Percentiles rank a stretch among this genome's conserved stretches.
These are phyloP conservation scores for Ganoderma boninense DNA, from an alignment of 1,284 basidiomycete genomes.

Conservation along the genomic window DNA sequence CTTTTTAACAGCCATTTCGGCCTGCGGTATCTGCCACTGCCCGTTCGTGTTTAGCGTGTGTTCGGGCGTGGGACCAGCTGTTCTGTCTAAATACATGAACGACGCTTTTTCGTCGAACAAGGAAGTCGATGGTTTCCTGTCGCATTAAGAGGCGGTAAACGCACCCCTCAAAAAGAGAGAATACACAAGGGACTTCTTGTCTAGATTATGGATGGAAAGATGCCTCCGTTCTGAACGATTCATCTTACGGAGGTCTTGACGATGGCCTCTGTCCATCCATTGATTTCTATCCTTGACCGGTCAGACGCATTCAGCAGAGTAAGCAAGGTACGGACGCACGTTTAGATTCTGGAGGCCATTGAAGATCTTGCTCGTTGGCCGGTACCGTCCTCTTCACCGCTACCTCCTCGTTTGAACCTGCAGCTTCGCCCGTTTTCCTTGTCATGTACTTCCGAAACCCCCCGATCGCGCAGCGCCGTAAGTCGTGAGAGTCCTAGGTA, in stretches of 20 bases:
- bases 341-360: slow-evolving; percentile 80
- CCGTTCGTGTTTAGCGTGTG: too few species aligned
- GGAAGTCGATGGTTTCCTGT: too few species aligned
- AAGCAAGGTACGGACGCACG: slow-evolving; percentile 51
- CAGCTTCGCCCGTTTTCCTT: slow-evolving; percentile 89
- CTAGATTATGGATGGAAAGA: slow-evolving; percentile 87
- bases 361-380: slow-evolving; percentile 66
- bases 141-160: too few species aligned
- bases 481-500: slow-evolving; percentile 48
- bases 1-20: too few species aligned
- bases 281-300: slow-evolving; percentile 71
- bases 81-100: too few species aligned
- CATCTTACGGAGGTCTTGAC: slow-evolving; percentile 83
- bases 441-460: slow-evolving; percentile 89
- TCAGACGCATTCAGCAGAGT: not conserved
- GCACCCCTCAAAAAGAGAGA: too few species aligned
- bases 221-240: slow-evolving; percentile 87
- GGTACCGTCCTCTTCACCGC: slow-evolving; percentile 39
- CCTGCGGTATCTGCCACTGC: too few species aligned
- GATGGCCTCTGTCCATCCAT: slow-evolving; percentile 91
- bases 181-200: slow-evolving; percentile 80
- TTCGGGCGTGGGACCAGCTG: too few species aligned
- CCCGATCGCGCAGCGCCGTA: slow-evolving; percentile 84
- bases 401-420: slow-evolving; percentile 84
- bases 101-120: too few species aligned